Percentiles rank a stretch among this genome's conserved stretches.
These are phyloP conservation scores for Penicillium rolfsii DNA, from an alignment of 2,329 filamentous ascomycete species.

Conservation along the genomic window DNA sequence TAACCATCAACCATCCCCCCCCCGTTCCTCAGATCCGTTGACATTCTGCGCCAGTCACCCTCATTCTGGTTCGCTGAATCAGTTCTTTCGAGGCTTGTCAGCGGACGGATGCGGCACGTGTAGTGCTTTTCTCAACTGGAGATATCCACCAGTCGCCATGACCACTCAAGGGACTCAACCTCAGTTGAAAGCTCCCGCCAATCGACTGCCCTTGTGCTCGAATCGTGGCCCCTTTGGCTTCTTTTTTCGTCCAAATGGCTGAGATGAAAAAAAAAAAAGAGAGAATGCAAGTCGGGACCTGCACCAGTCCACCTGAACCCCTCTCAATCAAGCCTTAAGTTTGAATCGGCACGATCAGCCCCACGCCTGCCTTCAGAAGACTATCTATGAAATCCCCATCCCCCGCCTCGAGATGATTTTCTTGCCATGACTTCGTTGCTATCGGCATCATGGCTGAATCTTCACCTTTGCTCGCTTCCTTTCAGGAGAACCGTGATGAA, in stretches of 20 bases:
- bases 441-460: conserved; percentile 20
- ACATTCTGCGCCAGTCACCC: too few relatives aligned
- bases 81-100: conserved; percentile 3
- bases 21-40: background rate
- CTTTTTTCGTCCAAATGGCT: conserved; percentile 1
- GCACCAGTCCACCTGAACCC: conserved; percentile 2
- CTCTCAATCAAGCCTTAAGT: background rate
- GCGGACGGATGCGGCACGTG: conserved; percentile 25
- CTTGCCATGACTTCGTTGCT: conserved; percentile 2
- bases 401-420: background rate
- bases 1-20: background rate
- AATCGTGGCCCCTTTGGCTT: background rate
- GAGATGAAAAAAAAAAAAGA: background rate
- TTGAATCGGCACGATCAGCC: background rate
- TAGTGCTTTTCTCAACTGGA: background rate
- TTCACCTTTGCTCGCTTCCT: conserved; percentile 17
- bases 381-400: background rate
- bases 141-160: background rate
- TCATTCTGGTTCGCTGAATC: background rate
- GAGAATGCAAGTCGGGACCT: background rate
- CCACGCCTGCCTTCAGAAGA: background rate
- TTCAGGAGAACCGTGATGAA: conserved; percentile 16
- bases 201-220: background rate
- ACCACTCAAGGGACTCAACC: background rate
- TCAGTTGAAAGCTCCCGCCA: background rate